Evolutionary conservation across 225 moss, liverwort and hornwort genomes (phyloP).

Genomic region (Polytrichum commune): DNA sequence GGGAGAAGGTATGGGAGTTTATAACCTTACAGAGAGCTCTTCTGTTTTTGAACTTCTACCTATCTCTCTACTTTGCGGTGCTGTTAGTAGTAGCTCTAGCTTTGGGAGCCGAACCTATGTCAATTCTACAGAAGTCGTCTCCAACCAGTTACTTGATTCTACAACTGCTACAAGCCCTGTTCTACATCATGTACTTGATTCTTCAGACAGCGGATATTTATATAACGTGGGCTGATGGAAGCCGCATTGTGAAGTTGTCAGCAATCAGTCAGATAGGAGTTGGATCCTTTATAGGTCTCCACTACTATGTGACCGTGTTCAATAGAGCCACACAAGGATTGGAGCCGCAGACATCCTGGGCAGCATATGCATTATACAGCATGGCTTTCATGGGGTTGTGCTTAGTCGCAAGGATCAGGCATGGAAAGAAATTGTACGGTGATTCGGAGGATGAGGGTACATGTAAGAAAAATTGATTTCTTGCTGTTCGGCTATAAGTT

Average conservation of each 20-base stretch:
- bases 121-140: conserved; percentile 34
- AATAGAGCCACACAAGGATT: conserved; percentile 50
- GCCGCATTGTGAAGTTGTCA: conserved; percentile 35
- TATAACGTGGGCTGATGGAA: conserved; percentile 42
- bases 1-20: conserved; percentile 40
- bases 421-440: conserved; percentile 49
- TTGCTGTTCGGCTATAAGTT: too few relatives aligned
- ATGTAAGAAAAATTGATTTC: conserved; percentile 48
- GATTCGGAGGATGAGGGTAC: conserved; percentile 11
- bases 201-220: conserved; percentile 37
- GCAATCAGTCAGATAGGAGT: conserved; percentile 40
- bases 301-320: conserved; percentile 57
- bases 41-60: conserved; percentile 46
- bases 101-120: conserved; percentile 42
- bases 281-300: conserved; percentile 46
- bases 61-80: conserved; percentile 45
- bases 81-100: conserved; percentile 30
- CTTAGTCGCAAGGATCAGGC: conserved; percentile 42
- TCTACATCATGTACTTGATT: conserved; percentile 39
- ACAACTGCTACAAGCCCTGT: conserved; percentile 53
- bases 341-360: conserved; percentile 46
- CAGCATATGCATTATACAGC: conserved; percentile 51
- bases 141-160: conserved; percentile 50
- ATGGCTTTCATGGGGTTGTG: conserved; percentile 40
- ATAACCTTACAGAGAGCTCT: conserved; percentile 50